Evolutionary conservation across 805 yeast genomes (phyloP), one percentile per base, ranked within the genome.

Genomic region (Candida multigemmis): DNA sequence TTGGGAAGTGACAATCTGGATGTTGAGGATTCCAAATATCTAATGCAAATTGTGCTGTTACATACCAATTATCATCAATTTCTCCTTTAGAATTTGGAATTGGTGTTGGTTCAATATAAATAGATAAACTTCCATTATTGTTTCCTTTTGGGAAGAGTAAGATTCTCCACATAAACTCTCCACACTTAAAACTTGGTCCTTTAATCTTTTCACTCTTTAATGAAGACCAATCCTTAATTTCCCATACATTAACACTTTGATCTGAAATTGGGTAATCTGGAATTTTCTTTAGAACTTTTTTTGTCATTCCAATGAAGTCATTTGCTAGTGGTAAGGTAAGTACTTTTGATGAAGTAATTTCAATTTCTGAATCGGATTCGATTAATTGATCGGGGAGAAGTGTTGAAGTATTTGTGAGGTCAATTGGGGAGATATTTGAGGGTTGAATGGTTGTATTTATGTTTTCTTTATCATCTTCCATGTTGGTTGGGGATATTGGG

Each of bases 31-130:
- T 81, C 72, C 96, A 86, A 31, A 84, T 62, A 25, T 78, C 80
- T 22, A 91, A 66, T 4, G 82, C 82, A 54, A 91, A 91, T 43
- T 86, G 94, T 3, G 91, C 94, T 55, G 96, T 86, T n/a, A 74
- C 77, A 30, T 76, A 75, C 94, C 95, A 86, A 31, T 71, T 70
- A 3, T 68, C 64, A 31, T 57, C 56, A n/a, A 36, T 44, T 2
- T 44, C 44, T 33, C 38, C 49, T 10, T 36, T 47, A 2, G 41
- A 50, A 8, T 47, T 50, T 2, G 37, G 46, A 15, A 49, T 42
- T 11, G 74, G 74, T 34, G 72, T 69, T 0, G 94, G 91, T 41
- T 85, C 94, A 35, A 91, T 56, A 49, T 85, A 91, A 14, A 85
- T 51, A 1, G 96, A 84, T 6, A 84, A 50, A 8, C 34, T 25